These are phyloP conservation scores for Epichloe hybrida DNA, from an alignment of 2,329 filamentous ascomycete species.

Conservation along the genomic window DNA sequence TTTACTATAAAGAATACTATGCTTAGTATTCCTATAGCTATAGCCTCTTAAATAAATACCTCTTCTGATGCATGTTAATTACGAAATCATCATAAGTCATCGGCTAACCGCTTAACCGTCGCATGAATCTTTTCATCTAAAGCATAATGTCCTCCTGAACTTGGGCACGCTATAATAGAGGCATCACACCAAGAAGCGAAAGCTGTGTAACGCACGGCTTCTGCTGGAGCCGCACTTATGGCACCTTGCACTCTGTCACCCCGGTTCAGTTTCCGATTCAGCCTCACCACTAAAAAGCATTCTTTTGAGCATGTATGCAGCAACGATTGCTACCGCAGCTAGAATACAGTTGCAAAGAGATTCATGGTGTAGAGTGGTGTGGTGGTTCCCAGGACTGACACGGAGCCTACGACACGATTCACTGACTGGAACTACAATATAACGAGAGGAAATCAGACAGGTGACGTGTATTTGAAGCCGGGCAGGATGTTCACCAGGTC, in stretches of 20 bases:
- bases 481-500: too few species aligned
- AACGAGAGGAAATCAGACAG: too few species aligned
- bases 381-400: too few species aligned
- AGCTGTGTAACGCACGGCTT: conserved; percentile 42
- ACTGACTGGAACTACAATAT: too few species aligned
- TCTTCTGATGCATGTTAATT: too few species aligned
- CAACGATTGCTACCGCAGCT: conserved; percentile 47
- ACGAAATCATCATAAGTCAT: neutral
- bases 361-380: too few species aligned
- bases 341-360: conserved; percentile 54
- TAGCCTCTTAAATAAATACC: too few species aligned
- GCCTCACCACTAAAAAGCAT: conserved; percentile 47
- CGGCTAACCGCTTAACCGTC: neutral
- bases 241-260: conserved; percentile 43
- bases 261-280: conserved; percentile 58
- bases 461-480: too few species aligned
- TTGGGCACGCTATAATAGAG: neutral
- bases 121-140: neutral
- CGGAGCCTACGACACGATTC: too few species aligned
- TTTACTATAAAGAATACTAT: too few species aligned
- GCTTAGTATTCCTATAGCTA: too few species aligned
- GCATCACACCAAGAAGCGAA: conserved; percentile 47
- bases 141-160: neutral
- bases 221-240: conserved; percentile 41
- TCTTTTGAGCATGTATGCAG: conserved; percentile 47